Conservation (phyloP, 441 rosid species). For the Erodium moschatum region DNA sequence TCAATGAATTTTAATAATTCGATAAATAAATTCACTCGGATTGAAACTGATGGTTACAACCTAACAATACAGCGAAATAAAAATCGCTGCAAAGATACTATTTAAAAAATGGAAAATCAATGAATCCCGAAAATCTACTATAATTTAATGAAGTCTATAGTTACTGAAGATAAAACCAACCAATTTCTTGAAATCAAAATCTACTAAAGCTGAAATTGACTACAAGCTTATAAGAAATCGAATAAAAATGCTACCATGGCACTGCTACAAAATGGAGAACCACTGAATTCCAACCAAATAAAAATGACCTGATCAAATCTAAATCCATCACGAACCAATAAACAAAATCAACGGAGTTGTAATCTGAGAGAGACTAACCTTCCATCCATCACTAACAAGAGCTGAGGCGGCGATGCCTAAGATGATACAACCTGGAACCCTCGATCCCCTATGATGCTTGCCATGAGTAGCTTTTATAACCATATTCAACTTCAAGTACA, state of each 20-base stretch:
- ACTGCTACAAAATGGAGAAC: no score
- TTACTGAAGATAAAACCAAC: neutral
- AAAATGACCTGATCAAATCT: neutral
- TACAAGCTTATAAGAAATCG: neutral
- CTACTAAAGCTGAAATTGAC: neutral
- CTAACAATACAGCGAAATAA: neutral
- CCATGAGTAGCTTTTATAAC: constrained; percentile 2
- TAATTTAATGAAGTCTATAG: neutral
- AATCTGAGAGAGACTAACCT: neutral
- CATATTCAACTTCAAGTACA: neutral
- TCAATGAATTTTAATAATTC: no score
- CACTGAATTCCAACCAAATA: no score
- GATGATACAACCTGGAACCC: neutral
- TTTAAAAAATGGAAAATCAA: neutral
- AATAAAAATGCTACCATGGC: neutral
- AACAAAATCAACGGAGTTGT: neutral
- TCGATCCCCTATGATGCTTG: neutral
- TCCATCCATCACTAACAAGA: constrained; percentile 1
- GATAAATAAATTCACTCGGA: neutral
- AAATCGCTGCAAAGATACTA: neutral
- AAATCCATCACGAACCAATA: neutral
- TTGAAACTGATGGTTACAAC: neutral
- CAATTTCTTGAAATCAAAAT: neutral
- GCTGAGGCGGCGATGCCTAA: neutral
- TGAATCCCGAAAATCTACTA: neutral